Evolutionary conservation across 2,329 filamentous ascomycete species (phyloP), one percentile per base, ranked within the genome.

Genomic region (Penicillium aurantiogriseum): DNA sequence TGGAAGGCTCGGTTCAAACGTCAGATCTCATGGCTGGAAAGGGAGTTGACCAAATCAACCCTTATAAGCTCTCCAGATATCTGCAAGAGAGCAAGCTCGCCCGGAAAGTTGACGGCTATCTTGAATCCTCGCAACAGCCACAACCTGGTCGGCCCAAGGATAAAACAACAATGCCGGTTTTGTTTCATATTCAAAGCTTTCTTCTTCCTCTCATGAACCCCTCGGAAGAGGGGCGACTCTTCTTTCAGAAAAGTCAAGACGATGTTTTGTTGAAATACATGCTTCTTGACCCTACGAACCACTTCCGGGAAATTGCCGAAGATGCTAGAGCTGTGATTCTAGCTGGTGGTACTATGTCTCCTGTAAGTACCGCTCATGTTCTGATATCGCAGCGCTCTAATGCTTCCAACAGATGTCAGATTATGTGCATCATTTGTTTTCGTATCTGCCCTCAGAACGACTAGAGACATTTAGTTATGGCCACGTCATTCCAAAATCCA

Each of bases 281-380:
- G 65, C 83, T 99, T 5, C 83, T 99, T 0, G 94, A 96, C 33
- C 93, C 94, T 0, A 92, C 92, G 0, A 87, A 93, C 67, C 91
- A 95, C 64, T 97, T 99, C 74, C 88, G 88, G 8, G 89, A 92
- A 11, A 89, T 97, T 51, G 91, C 93, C 2, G 86, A 90, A 31
- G 87, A 89, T 60, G 91, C 94, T 0, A 83, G 92, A 57, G 90
- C 93, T 2, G 89, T 99, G 4, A 88, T 99, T 42, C 80, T 99
- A 4, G 94, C 92, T 0, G 94, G 94, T 57, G 94, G 94, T 23
- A 99, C 94, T 27, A 97, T 99, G 94, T 96, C 94, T 2, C 94
- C 94, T 0, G 82, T 84, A 71, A 68, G 76, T 68, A 19, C 4
- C 3, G 13, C 9, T 23, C 13, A 13, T 5, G 33, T 21, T 27